These are phyloP conservation scores for Coleophoma eucalyptorum DNA, from an alignment of 2,329 filamentous ascomycete genomes.

Conservation along the genomic window DNA sequence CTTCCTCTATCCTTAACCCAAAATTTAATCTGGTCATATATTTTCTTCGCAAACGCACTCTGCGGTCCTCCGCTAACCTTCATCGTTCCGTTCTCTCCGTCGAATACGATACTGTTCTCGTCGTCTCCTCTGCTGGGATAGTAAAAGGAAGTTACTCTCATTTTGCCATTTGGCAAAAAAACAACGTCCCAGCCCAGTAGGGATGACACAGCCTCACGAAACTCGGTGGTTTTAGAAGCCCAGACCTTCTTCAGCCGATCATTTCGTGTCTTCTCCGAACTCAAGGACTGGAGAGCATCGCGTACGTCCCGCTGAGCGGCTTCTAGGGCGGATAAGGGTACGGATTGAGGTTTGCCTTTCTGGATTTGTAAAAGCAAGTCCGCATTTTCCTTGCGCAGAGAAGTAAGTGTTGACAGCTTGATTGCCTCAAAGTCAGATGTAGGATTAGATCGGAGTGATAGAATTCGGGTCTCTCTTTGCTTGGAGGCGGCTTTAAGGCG, in stretches of 20 bases:
- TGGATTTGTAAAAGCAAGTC: constrained; percentile 73
- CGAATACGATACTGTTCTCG: constrained; percentile 76
- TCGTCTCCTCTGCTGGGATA: constrained; percentile 63
- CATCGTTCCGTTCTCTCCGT: constrained; percentile 94
- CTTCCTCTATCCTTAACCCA: constrained; percentile 94
- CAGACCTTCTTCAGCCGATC: constrained; percentile 89
- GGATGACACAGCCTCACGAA: constrained; percentile 89
- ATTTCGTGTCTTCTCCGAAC: constrained; percentile 77
- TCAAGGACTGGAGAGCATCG: constrained; percentile 64
- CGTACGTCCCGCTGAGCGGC: constrained; percentile 72
- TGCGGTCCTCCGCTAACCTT: constrained; percentile 90
- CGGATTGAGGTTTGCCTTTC: constrained; percentile 41
- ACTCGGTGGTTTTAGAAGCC: constrained; percentile 86
- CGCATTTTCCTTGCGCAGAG: constrained; percentile 78
- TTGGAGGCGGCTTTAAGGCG: constrained; percentile 67
- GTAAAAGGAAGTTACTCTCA: constrained; percentile 84
- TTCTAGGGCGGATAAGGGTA: constrained; percentile 74
- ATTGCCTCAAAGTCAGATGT: constrained; percentile 82
- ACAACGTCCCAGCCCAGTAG: constrained; percentile 93
- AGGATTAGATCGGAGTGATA: constrained; percentile 88
- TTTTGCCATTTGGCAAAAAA: constrained; percentile 95
- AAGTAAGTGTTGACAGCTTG: constrained; percentile 74
- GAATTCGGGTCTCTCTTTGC: constrained; percentile 72
- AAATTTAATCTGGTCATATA: constrained; percentile 83
- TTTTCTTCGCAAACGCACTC: constrained; percentile 81